Base-by-base conservation (phyloP, 108 stramenopile genomes). In the Schizochytrium sp. region DNA sequence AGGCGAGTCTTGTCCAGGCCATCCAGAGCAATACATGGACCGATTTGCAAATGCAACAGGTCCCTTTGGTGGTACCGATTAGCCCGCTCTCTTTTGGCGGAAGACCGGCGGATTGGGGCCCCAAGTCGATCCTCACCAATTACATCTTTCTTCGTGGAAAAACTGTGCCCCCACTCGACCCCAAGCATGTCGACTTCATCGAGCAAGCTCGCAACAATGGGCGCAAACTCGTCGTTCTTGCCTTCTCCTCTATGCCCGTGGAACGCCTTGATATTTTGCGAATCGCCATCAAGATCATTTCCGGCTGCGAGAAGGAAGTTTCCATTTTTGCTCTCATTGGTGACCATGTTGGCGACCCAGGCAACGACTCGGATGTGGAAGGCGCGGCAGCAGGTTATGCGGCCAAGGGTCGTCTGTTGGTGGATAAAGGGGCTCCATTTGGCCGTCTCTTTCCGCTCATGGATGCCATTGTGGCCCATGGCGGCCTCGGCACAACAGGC, bases 11-110 rank as follows among this genome's bases (percentile, higher is more conserved):
- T 18, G 19, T 83, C 18, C 48, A 83, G 12, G 44, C 72, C 23
- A 47, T 83, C 2, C 72, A 83, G 51, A 83, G 48, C 72, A 83
- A n/a, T n/a, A 83, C 72, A 6, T 83, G 72, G 72, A 83, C 51
- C 16, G 48, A 83, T 23, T 53, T 83, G 72, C 72, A 83, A 23
- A 6, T 47, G 16, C 44, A 53, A 23, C 18, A n/a, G 5, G 21
- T 83, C 23, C 72, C 72, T 10, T n/a, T 83, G 5, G 44, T 83
- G 44, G 72, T 83, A 53, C 72, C 72, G 16, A 53, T 83, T n/a
- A 83, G 28, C 51, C 12, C 44, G 44, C 44, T 51, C 8, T 2
- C 72, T 5, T 83, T 83, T 44, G 72, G 72, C 16, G 72, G 72
- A 25, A 47, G n/a, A 16, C 72, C 72, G 23, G 43, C 19, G 5